phyloP scores from a whole-genome alignment of 108 stramenopile genomes.

The Epithemia pelagica region DNA sequence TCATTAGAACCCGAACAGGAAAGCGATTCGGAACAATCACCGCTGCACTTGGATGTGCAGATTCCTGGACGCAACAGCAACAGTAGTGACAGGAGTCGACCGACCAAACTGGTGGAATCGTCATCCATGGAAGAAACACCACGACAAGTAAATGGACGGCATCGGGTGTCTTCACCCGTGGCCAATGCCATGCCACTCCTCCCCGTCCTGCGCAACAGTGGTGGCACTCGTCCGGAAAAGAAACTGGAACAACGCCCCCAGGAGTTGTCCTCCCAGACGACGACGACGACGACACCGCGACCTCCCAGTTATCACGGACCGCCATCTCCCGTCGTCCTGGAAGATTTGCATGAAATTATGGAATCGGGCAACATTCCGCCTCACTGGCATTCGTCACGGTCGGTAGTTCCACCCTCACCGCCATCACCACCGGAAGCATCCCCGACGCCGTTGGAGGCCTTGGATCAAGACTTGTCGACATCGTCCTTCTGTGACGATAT shows the following conservation, averaged over 20 bases:
- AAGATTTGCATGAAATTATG: constrained; percentile 9
- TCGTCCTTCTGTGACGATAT: not conserved
- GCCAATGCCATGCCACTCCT: not conserved
- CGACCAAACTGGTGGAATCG: not conserved
- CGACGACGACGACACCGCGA: not conserved
- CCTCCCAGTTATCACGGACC: not conserved
- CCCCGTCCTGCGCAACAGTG: not conserved
- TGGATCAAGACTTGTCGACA: not conserved
- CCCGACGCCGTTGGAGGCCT: constrained; percentile 17
- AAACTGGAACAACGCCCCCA: not conserved
- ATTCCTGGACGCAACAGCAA: not conserved
- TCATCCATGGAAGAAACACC: not conserved
- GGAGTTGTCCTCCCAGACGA: not conserved
- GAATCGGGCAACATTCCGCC: constrained; percentile 8
- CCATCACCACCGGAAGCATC: not conserved
- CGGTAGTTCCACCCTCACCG: not conserved
- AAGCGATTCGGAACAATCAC: not conserved
- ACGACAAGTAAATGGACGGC: not conserved
- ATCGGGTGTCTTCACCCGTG: not conserved
- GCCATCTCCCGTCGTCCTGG: not conserved
- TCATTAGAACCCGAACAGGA: not conserved
- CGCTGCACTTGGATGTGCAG: not conserved
- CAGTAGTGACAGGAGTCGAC: not conserved
- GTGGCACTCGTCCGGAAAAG: not conserved
- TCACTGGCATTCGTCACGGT: not conserved